These are phyloP conservation scores for Phyllosticta citriasiana DNA, from an alignment of 2,329 filamentous ascomycete genomes.

Conservation along the genomic window DNA sequence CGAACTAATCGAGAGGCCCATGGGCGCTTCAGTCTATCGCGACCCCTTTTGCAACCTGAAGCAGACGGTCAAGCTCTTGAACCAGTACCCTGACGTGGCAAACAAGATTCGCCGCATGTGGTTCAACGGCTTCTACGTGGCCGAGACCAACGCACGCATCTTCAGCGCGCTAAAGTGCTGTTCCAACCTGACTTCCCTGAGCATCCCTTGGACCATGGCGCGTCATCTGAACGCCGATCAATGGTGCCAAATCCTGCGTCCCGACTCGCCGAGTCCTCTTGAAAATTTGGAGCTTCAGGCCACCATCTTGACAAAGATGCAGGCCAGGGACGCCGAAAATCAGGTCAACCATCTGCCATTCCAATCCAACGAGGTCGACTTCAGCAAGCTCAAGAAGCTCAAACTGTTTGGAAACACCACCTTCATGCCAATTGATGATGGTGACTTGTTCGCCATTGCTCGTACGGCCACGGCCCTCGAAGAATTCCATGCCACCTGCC, in stretches of 20 bases:
- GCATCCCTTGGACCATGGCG: slow-evolving; percentile 44
- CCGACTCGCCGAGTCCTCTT: slow-evolving; percentile 32
- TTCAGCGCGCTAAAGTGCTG: slow-evolving; percentile 40
- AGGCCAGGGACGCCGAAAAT: slow-evolving; percentile 30
- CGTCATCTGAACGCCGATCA: slow-evolving; percentile 38
- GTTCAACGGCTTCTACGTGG: slow-evolving; percentile 46
- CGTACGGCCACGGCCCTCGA: slow-evolving; percentile 41
- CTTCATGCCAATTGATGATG: slow-evolving; percentile 42
- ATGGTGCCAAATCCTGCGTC: slow-evolving; percentile 39
- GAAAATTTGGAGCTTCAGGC: slow-evolving; percentile 43
- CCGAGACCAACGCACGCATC: slow-evolving; percentile 40
- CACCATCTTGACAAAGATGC: slow-evolving; percentile 38
- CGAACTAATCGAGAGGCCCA: slow-evolving; percentile 38
- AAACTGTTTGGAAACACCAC: slow-evolving; percentile 47
- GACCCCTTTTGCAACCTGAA: slow-evolving; percentile 41
- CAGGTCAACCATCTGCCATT: slow-evolving; percentile 36
- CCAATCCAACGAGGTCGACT: slow-evolving; percentile 35
- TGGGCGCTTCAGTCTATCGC: slow-evolving; percentile 38
- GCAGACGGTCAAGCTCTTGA: slow-evolving; percentile 38
- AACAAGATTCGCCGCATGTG: slow-evolving; percentile 42
- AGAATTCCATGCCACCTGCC: slow-evolving; percentile 44
- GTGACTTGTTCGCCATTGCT: slow-evolving; percentile 40
- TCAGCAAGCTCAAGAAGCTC: slow-evolving; percentile 39
- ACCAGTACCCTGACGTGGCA: slow-evolving; percentile 35
- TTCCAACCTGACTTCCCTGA: slow-evolving; percentile 37